Evolutionary conservation across 129 eudicot genomes (phyloP).

Genomic region (Flaveria sonorensis): DNA sequence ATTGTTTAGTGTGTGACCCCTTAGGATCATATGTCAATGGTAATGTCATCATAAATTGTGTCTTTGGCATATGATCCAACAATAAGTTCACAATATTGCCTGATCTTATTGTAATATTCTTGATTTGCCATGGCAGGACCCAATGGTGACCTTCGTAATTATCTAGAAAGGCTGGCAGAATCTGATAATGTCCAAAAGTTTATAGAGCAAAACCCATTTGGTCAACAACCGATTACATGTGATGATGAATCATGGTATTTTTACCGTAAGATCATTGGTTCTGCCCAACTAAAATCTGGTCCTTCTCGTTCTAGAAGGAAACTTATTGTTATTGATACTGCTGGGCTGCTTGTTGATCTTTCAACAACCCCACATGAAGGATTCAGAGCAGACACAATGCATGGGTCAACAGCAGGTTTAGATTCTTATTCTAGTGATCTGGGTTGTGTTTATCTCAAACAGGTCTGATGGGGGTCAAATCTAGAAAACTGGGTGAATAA

Average conservation of each 20-base stretch:
- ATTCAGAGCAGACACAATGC: conserved; percentile 37
- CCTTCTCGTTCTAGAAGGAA: conserved; percentile 46
- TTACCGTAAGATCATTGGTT: conserved; percentile 35
- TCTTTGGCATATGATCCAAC: too few species aligned
- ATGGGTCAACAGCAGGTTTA: conserved; percentile 54
- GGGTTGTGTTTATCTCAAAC: neutral
- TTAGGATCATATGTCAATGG: too few species aligned
- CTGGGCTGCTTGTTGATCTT: conserved; percentile 60
- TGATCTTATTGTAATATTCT: conserved; percentile 18
- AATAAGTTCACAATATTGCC: neutral
- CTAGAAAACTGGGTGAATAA: neutral
- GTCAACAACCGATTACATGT: conserved; percentile 39
- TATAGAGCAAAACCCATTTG: conserved; percentile 43
- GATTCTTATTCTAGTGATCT: conserved; percentile 3
- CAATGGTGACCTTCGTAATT: conserved; percentile 36
- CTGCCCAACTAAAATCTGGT: conserved; percentile 6
- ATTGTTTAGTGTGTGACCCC: too few species aligned
- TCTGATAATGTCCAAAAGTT: conserved; percentile 38
- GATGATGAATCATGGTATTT: conserved; percentile 36
- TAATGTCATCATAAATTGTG: too few species aligned
- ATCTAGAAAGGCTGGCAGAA: conserved; percentile 36
- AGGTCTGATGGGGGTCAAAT: conserved; percentile 2
- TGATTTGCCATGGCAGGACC: conserved; percentile 34
- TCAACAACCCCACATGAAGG: conserved; percentile 35
- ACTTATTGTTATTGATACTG: conserved; percentile 63